These are phyloP conservation scores for Exophiala xenobiotica DNA, from an alignment of 2,329 filamentous ascomycete species.

Conservation along the genomic window DNA sequence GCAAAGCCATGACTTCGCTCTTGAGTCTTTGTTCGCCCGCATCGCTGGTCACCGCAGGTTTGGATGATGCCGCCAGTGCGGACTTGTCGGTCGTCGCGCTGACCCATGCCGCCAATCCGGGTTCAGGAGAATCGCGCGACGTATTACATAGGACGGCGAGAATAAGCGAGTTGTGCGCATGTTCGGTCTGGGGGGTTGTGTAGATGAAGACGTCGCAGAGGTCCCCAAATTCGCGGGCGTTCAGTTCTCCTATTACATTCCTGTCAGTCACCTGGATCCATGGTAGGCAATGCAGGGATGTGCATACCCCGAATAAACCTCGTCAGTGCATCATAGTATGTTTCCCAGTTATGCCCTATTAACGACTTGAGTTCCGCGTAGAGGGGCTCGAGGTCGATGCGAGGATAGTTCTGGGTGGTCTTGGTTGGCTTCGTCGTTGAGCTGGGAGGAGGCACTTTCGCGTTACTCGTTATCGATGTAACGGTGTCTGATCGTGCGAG, in stretches of 20 bases:
- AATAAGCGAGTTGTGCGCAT: slow-evolving; percentile 63
- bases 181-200: slow-evolving; percentile 52
- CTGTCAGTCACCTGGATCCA: not conserved
- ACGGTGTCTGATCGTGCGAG: slow-evolving; percentile 33
- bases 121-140: slow-evolving; percentile 59
- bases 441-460: slow-evolving; percentile 23
- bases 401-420: slow-evolving; percentile 54
- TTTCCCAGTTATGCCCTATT: slow-evolving; percentile 59
- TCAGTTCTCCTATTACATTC: slow-evolving; percentile 53
- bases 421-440: slow-evolving; percentile 49
- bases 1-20: slow-evolving; percentile 63
- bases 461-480: slow-evolving; percentile 18
- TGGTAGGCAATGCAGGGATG: not conserved
- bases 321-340: slow-evolving; percentile 59
- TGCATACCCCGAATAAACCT: slow-evolving; percentile 57
- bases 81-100: slow-evolving; percentile 56
- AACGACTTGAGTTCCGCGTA: slow-evolving; percentile 61
- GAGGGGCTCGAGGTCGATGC: slow-evolving; percentile 62
- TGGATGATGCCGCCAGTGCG: slow-evolving; percentile 42
- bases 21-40: slow-evolving; percentile 63
- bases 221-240: slow-evolving; percentile 60
- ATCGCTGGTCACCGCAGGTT: slow-evolving; percentile 55
- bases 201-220: slow-evolving; percentile 57
- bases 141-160: slow-evolving; percentile 60
- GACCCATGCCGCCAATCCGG: slow-evolving; percentile 64